These are phyloP conservation scores for Candida germanica DNA, from an alignment of 805 yeast species.

Conservation along the genomic window DNA sequence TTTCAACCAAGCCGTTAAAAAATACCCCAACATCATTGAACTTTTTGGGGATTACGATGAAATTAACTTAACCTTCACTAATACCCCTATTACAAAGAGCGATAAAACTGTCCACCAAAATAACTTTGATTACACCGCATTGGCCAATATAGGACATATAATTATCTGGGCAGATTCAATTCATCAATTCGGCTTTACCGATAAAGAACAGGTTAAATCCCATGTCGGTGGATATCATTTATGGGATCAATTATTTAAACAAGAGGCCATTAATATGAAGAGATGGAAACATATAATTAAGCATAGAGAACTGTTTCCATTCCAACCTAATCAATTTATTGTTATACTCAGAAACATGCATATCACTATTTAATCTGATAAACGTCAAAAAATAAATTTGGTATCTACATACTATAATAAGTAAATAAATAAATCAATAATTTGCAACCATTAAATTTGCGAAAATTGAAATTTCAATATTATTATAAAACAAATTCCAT, in stretches of 20 bases:
- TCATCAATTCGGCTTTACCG: constrained; percentile 6
- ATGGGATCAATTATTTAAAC: constrained; percentile 37
- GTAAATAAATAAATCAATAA: too few relatives aligned
- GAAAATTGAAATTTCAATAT: neutral
- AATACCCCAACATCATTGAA: constrained; percentile 24
- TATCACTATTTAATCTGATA: constrained; percentile 2
- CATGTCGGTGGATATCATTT: constrained; percentile 37
- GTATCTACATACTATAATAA: too few relatives aligned
- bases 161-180: constrained; percentile 26
- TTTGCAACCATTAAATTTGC: too few relatives aligned
- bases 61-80: constrained; percentile 29
- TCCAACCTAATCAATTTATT: constrained; percentile 39
- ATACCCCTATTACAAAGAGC: constrained; percentile 34
- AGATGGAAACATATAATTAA: constrained; percentile 42
- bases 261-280: constrained; percentile 33
- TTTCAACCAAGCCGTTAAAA: constrained; percentile 23
- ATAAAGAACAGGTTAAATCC: constrained; percentile 3
- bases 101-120: constrained; percentile 32
- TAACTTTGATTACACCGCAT: constrained; percentile 35
- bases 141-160: constrained; percentile 37
- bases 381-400: too few relatives aligned
- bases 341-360: constrained; percentile 34
- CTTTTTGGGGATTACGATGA: constrained; percentile 29
- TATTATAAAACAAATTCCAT: neutral
- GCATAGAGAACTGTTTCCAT: constrained; percentile 33